Conservation (phyloP, 108 stramenopile species). For the Conticribra weissflogii region DNA sequence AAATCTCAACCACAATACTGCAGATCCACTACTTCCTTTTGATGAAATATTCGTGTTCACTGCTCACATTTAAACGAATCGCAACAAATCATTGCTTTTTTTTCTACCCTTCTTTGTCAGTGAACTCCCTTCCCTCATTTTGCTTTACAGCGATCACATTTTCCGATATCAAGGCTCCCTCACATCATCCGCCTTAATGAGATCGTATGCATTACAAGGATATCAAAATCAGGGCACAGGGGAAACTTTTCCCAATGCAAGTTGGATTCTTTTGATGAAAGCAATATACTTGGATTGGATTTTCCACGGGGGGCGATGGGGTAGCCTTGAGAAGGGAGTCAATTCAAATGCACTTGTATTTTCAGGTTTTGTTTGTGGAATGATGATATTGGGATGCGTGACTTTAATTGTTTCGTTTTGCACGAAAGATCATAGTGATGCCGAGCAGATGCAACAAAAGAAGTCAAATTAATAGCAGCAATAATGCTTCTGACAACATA, state of each 20-base stretch:
- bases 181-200: background rate
- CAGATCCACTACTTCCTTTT: too few relatives aligned
- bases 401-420: background rate
- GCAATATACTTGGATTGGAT: slow-evolving; percentile 1
- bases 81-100: background rate
- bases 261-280: background rate
- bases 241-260: slow-evolving; percentile 4
- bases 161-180: slow-evolving; percentile 13
- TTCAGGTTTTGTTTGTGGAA: background rate
- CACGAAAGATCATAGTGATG: background rate
- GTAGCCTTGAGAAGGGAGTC: background rate
- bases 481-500: too few relatives aligned
- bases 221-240: slow-evolving; percentile 6
- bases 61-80: too few relatives aligned
- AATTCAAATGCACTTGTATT: slow-evolving; percentile 5
- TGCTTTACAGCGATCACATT: slow-evolving; percentile 6
- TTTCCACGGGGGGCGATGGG: background rate
- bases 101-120: background rate
- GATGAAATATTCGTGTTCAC: too few relatives aligned
- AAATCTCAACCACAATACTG: too few relatives aligned
- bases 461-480: too few relatives aligned
- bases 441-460: too few relatives aligned
- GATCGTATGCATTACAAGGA: slow-evolving; percentile 14
- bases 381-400: background rate
- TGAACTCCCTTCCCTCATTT: slow-evolving; percentile 11